Conservation (phyloP, 192 early-diverging fungal species). For the Coemansia sp. region DNA sequence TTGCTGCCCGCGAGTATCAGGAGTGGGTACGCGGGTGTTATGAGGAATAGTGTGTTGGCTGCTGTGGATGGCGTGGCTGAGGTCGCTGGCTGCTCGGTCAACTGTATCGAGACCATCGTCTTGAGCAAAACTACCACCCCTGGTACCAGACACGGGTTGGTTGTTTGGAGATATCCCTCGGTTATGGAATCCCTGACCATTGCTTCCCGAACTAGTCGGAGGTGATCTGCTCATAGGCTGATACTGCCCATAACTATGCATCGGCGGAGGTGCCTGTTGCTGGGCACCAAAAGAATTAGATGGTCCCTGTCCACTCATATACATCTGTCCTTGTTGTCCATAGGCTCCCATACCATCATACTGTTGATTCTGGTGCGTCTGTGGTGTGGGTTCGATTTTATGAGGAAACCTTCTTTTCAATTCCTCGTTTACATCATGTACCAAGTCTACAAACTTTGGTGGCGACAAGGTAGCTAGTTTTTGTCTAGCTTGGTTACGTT, state of each 20-base stretch:
- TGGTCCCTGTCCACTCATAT: no score
- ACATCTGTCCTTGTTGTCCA: no score
- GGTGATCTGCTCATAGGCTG: constrained; percentile 23
- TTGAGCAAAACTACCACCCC: constrained; percentile 7
- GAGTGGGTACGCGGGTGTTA: constrained; percentile 9
- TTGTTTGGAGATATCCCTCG: constrained; percentile 14
- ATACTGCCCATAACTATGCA: constrained; percentile 15
- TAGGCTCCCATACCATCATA: neutral
- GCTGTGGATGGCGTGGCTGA: constrained; percentile 20
- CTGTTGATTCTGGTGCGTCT: constrained; percentile 12
- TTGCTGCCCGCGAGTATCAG: constrained; percentile 12
- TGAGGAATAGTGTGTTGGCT: constrained; percentile 12
- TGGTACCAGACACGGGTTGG: neutral
- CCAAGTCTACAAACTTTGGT: constrained; percentile 87
- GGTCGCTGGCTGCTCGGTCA: constrained; percentile 22
- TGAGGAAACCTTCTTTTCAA: constrained; percentile 52
- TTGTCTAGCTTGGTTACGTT: constrained; percentile 94
- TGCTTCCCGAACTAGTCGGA: constrained; percentile 22
- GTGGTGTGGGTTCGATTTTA: constrained; percentile 21
- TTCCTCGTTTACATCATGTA: constrained; percentile 82
- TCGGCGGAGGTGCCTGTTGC: no score
- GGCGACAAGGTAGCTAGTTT: constrained; percentile 91
- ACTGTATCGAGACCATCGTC: constrained; percentile 19
- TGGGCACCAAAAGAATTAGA: no score
- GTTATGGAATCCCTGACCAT: no score